Conservation (phyloP, 768 basidiomycete species). For the Nidularia pulvinata region DNA sequence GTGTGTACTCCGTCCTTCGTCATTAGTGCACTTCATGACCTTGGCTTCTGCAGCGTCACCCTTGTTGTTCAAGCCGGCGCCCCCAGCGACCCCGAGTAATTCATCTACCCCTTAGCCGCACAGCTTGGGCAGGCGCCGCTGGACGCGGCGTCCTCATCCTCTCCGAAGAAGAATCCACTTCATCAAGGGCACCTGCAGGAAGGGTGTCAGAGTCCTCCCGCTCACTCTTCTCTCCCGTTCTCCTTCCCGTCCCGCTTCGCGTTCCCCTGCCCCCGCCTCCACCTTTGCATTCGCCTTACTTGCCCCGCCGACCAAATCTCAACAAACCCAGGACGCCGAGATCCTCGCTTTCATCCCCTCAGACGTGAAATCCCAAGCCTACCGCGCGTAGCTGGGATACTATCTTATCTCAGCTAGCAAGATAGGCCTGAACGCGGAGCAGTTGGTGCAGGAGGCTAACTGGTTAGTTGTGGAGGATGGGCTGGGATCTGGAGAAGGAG, state of each 20-base stretch:
- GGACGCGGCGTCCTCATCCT: constrained; percentile 81
- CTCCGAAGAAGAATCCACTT: constrained; percentile 70
- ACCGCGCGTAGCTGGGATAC: constrained; percentile 57
- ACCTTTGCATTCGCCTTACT: constrained; percentile 11
- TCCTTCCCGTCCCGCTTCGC: constrained; percentile 8
- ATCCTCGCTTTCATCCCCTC: constrained; percentile 25
- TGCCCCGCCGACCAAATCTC: constrained; percentile 11
- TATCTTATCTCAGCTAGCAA: constrained; percentile 40
- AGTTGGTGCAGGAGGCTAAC: constrained; percentile 39
- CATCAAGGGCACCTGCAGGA: constrained; percentile 15
- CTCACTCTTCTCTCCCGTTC: constrained; percentile 38
- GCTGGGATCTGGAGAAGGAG: constrained; percentile 25
- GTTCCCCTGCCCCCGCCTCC: constrained; percentile 7
- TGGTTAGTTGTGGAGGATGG: constrained; percentile 30
- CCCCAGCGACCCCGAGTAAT: constrained; percentile 67
- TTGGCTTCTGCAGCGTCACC: constrained; percentile 64
- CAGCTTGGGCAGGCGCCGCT: constrained; percentile 64
- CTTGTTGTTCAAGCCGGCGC: constrained; percentile 92
- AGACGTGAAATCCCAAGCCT: constrained; percentile 46
- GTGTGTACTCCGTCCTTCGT: constrained; percentile 75
- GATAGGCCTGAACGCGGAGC: constrained; percentile 32
- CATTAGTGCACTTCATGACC: constrained; percentile 55
- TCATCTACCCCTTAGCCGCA: constrained; percentile 84
- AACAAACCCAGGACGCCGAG: constrained; percentile 4
- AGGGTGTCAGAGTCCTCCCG: constrained; percentile 31